Conservation (phyloP, 1,139 yeast species). For the Pichia sp. region DNA sequence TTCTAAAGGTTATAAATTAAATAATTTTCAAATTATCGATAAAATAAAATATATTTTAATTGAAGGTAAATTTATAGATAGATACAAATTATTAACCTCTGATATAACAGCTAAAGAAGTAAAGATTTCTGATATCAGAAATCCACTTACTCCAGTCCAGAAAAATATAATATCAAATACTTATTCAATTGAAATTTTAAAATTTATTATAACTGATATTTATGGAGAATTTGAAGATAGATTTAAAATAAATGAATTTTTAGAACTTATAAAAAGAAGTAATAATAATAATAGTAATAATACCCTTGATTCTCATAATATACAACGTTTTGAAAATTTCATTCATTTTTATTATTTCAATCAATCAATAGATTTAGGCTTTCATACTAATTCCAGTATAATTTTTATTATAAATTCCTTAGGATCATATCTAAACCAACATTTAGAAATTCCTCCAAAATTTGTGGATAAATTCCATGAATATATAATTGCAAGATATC, state of each 20-base stretch:
- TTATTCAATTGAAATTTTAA: constrained; percentile 2
- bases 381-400: neutral
- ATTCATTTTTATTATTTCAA: neutral
- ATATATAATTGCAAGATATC: neutral
- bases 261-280: neutral
- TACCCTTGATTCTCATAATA: no score
- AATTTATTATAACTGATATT: constrained; percentile 2
- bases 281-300: neutral
- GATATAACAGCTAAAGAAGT: neutral
- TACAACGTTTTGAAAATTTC: neutral
- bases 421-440: neutral
- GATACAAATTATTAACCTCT: neutral
- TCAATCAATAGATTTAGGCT: neutral
- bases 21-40: neutral
- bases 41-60: neutral
- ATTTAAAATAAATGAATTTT: constrained; percentile 6
- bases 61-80: neutral
- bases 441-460: neutral
- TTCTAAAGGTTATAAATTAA: neutral
- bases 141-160: neutral
- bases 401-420: neutral
- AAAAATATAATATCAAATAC: neutral
- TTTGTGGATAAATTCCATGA: neutral
- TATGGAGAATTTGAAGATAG: constrained; percentile 5
- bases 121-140: neutral